Evolutionary conservation across 2,329 filamentous ascomycete species (phyloP).

Genomic region (Apiospora pterosperma): DNA sequence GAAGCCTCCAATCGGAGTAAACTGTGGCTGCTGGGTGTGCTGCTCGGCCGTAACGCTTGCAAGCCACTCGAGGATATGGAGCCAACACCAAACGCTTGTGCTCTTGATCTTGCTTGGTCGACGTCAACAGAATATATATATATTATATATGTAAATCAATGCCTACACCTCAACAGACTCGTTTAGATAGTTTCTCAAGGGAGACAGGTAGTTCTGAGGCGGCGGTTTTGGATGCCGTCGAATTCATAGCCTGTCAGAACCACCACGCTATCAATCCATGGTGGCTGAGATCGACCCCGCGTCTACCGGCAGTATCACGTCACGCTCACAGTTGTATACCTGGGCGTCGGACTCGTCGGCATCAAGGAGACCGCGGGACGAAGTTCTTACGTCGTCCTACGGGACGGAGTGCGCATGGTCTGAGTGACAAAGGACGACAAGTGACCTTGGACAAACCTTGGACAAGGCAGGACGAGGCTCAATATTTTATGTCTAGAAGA

Average conservation of each 20-base stretch:
- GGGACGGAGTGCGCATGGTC: background rate
- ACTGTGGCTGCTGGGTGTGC: background rate
- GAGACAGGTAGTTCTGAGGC: background rate
- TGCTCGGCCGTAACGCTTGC: background rate
- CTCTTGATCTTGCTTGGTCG: background rate
- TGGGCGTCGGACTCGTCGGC: background rate
- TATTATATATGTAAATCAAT: no score
- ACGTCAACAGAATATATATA: background rate
- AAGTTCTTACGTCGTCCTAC: background rate
- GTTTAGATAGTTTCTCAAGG: no score
- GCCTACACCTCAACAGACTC: no score
- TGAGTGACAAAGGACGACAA: background rate
- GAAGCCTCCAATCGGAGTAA: background rate
- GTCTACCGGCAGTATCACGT: background rate
- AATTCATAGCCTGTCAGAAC: background rate
- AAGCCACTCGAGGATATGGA: background rate
- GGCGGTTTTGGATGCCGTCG: background rate
- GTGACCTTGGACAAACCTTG: no score
- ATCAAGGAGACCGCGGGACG: background rate
- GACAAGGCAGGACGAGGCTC: background rate
- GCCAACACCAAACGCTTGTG: background rate
- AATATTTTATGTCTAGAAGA: background rate
- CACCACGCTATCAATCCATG: background rate
- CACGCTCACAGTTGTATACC: background rate
- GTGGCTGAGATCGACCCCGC: background rate